Percentiles rank a stretch among this genome's conserved stretches.
Conservation (phyloP, 164 flowering plant species). For the Taxillus chinensis region DNA sequence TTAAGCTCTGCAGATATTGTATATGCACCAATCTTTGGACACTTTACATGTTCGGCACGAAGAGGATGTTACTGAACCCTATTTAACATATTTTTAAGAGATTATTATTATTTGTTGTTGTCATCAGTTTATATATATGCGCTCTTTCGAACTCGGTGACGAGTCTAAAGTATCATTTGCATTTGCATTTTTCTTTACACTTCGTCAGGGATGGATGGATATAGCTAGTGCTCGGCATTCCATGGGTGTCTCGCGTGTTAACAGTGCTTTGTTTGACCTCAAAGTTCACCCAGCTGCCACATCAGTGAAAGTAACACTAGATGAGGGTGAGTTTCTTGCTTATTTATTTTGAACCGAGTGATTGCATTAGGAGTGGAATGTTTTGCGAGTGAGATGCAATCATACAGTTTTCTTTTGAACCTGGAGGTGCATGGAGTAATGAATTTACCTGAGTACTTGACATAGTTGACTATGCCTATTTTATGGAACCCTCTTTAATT, state of each 20-base stretch:
- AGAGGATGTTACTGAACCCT: too few species aligned
- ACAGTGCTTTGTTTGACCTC: constrained; percentile 50
- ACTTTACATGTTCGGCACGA: too few species aligned
- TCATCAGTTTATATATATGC: too few species aligned
- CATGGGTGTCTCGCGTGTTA: constrained; percentile 68
- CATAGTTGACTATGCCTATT: too few species aligned
- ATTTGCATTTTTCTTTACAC: not conserved
- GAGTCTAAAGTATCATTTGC: not conserved
- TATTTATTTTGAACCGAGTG: not conserved
- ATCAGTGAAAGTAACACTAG: constrained; percentile 19
- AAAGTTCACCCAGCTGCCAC: constrained; percentile 61
- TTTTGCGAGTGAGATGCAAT: not conserved
- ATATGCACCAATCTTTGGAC: too few species aligned
- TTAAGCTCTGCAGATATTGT: too few species aligned
- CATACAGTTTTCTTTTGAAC: not conserved
- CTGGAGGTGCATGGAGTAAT: not conserved
- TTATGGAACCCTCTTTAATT: too few species aligned
- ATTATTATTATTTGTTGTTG: too few species aligned
- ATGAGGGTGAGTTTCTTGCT: constrained; percentile 15
- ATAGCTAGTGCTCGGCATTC: constrained; percentile 77
- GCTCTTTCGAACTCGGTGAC: not conserved
- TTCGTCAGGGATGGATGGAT: constrained; percentile 70
- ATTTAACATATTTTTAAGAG: too few species aligned
- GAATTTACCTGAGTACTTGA: too few species aligned
- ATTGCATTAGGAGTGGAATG: not conserved